Conservation (phyloP, 2,329 filamentous ascomycete genomes). For the Paecilomyces formosus region DNA sequence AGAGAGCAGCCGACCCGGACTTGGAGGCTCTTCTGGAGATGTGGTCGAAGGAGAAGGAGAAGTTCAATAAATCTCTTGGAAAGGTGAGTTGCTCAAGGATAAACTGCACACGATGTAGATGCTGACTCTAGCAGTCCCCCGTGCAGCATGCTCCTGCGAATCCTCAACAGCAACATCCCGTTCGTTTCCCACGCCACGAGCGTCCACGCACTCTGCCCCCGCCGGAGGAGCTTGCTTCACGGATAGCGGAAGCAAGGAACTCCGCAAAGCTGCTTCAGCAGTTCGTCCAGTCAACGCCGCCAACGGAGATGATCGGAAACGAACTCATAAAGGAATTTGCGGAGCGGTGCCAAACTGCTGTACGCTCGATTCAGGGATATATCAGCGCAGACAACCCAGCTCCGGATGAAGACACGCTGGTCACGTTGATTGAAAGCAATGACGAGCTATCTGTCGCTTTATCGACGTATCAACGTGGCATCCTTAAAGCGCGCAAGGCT, state of each 20-base stretch:
- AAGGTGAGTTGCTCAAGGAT: conserved; percentile 26
- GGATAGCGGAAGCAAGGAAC: conserved; percentile 83
- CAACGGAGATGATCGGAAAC: conserved; percentile 66
- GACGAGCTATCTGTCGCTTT: conserved; percentile 79
- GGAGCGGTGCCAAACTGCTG: conserved; percentile 74
- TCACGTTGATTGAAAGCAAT: conserved; percentile 87
- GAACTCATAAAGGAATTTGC: conserved; percentile 92
- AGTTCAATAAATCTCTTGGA: conserved; percentile 47
- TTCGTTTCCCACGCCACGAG: conserved; percentile 16
- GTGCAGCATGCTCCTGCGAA: conserved; percentile 3
- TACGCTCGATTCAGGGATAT: conserved; percentile 75
- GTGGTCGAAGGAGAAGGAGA: conserved; percentile 83
- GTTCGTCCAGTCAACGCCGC: conserved; percentile 77
- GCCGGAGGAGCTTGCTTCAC: conserved; percentile 68
- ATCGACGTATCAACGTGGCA: conserved; percentile 74
- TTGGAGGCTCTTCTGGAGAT: conserved; percentile 65
- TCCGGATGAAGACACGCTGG: conserved; percentile 90
- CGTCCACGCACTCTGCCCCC: conserved; percentile 50
- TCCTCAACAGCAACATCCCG: neutral
- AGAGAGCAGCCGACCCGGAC: conserved; percentile 67
- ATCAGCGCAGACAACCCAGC: conserved; percentile 71
- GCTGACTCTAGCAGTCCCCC: neutral
- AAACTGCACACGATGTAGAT: neutral
- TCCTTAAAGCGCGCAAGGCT: conserved; percentile 51
- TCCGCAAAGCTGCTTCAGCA: conserved; percentile 90